Base-by-base conservation (phyloP, 2,329 filamentous ascomycete genomes). In the Xylogone sp. region DNA sequence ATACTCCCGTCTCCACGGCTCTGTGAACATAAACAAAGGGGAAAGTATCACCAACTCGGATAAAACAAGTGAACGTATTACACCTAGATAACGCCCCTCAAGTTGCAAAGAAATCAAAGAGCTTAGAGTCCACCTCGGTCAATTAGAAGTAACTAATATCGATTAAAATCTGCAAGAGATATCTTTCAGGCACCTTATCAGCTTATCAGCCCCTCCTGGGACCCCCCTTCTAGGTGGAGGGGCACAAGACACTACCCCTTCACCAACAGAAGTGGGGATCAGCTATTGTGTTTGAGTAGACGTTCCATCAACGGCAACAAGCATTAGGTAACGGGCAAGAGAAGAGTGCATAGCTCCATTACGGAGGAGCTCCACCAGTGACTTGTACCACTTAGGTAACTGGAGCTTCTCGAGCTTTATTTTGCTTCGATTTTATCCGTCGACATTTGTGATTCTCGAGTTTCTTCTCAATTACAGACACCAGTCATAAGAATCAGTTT, bases 161-260 rank as follows among this genome's bases (percentile, higher is more conserved):
- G n/a, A 39, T 39, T 9, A 9, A 7, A 39, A 39, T 39, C n/a
- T 39, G 34, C 34, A 16, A 16, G 34, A 18, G 10, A 39, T 39
- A 18, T 39, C 34, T 39, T 39, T 16, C 13, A 7, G 34, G 8
- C 34, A 39, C 24, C 47, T 49, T 49, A 49, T 49, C 47, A 20
- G 34, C 47, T 24, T 49, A 49, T 49, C 18, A 31, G 22, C n/a
- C 24, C 29, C 45, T 31, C 20, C 21, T 21, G n/a, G 3, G 45
- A 46, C 45, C 45, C 45, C 45, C n/a, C 19, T 22, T 27, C 9
- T 12, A 20, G 10, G 21, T 29, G 7, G 45, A n/a, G 22, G 19
- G 2, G 21, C 19, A 16, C 12, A 47, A 16, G n/a, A 18, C 12
- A 16, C 34, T 5, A 39, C 34, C 34, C n/a, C n/a, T 39, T 16